A percentile compares a stretch with the other conserved stretches of the same genome.
These are phyloP conservation scores for Nakazawaea wyomingensis DNA, from an alignment of 805 yeast species.

Conservation along the genomic window DNA sequence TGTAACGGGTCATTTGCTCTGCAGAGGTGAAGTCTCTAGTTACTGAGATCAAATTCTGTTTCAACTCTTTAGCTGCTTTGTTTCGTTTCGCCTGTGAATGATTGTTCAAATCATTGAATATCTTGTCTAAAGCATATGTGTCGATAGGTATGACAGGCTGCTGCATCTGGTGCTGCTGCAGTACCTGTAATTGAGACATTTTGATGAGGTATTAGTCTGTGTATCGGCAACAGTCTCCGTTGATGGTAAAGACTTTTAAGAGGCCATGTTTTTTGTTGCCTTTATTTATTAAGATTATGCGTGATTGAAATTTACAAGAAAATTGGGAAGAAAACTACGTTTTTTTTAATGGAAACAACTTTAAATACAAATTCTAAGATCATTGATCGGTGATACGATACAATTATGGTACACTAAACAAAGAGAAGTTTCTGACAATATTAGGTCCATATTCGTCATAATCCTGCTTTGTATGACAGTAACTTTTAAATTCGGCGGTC, in stretches of 20 bases:
- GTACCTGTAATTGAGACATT: conserved; percentile 12
- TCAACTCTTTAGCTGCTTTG: conserved; percentile 65
- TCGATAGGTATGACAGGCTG: conserved; percentile 26
- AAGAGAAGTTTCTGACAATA: conserved; percentile 93
- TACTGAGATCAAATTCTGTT: conserved; percentile 61
- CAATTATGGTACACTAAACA: conserved; percentile 80
- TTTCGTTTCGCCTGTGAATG: conserved; percentile 36
- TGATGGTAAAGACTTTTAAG: no score
- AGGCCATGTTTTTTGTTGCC: no score
- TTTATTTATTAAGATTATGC: no score
- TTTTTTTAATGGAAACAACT: background rate
- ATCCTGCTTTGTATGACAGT: conserved; percentile 95
- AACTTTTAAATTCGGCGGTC: conserved; percentile 92
- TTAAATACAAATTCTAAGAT: no score
- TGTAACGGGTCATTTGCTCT: conserved; percentile 76
- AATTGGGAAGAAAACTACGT: background rate
- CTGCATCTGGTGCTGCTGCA: conserved; percentile 1
- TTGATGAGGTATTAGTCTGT: no score
- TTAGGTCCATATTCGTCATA: conserved; percentile 98
- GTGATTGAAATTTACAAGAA: background rate
- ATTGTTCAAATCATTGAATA: conserved; percentile 44
- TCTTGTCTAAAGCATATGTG: conserved; percentile 47
- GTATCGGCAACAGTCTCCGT: no score
- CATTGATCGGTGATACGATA: no score
- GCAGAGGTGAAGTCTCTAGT: conserved; percentile 71